Evolutionary conservation across 352 stramenopile genomes (phyloP).

Genomic region (Phytophthora agathidicida): DNA sequence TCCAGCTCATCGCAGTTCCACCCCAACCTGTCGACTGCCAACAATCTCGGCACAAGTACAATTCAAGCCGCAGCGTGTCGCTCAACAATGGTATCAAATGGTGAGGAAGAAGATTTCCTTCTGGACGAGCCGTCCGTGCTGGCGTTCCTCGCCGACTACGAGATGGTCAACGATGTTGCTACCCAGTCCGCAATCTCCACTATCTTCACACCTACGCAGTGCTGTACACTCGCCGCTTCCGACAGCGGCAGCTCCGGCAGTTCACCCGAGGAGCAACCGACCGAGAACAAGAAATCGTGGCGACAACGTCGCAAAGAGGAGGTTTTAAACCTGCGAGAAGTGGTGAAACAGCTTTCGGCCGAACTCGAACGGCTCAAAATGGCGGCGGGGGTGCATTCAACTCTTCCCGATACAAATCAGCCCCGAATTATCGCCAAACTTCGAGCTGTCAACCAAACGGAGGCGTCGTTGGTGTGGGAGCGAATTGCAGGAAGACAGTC

Average conservation of each 20-base stretch:
- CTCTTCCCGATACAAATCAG: slow-evolving; percentile 2
- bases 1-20: too few relatives aligned
- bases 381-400: slow-evolving; percentile 24
- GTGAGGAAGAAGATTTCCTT: slow-evolving; percentile 25
- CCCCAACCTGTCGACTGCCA: slow-evolving; percentile 26
- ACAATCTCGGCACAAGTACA: slow-evolving; percentile 7
- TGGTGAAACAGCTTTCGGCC: slow-evolving; percentile 23
- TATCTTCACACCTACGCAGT: not conserved
- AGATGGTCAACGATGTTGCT: slow-evolving; percentile 1
- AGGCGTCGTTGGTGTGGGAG: slow-evolving; percentile 28
- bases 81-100: not conserved
- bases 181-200: not conserved
- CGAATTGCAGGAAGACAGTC: slow-evolving; percentile 25
- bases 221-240: slow-evolving; percentile 1
- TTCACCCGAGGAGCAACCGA: slow-evolving; percentile 1
- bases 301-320: slow-evolving; percentile 34
- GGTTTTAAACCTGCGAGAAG: slow-evolving; percentile 18
- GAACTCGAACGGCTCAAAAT: slow-evolving; percentile 25
- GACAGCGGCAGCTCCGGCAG: slow-evolving; percentile 6
- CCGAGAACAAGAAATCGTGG: slow-evolving; percentile 28
- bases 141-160: slow-evolving; percentile 30
- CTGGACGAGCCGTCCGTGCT: slow-evolving; percentile 33
- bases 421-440: not conserved
- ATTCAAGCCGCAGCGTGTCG: not conserved
- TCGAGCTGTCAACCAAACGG: slow-evolving; percentile 6